These are phyloP conservation scores for Cryomyces antarcticus DNA, from an alignment of 495 filamentous ascomycete species.

Conservation along the genomic window DNA sequence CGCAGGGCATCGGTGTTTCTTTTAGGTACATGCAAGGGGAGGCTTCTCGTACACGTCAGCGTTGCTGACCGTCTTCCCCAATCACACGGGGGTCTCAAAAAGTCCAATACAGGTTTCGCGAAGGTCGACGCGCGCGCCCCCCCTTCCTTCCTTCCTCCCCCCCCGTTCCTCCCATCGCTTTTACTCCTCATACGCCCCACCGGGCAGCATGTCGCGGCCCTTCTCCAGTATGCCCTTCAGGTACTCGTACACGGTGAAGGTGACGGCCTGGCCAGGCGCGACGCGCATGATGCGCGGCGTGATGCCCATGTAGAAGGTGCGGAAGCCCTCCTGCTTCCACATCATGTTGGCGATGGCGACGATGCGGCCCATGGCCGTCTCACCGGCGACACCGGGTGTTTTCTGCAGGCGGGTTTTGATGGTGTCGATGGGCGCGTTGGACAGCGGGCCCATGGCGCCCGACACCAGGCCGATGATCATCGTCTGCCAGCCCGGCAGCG, in stretches of 20 bases:
- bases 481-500: conserved; percentile 72
- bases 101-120: no score
- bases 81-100: no score
- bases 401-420: conserved; percentile 96
- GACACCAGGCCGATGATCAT: conserved; percentile 75
- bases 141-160: no score
- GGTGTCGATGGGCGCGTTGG: conserved; percentile 95
- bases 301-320: conserved; percentile 98
- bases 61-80: no score
- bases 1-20: no score
- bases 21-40: no score
- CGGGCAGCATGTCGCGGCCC: conserved; percentile 42
- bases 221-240: conserved; percentile 67
- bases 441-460: conserved; percentile 86
- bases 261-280: conserved; percentile 92
- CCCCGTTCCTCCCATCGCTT: no score
- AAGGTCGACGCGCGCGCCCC: no score
- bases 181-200: conserved; percentile 60
- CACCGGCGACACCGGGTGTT: conserved; percentile 61
- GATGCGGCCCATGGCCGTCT: conserved; percentile 60
- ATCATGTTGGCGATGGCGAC: conserved; percentile 64
- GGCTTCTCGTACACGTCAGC: no score
- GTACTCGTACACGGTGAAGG: conserved; percentile 92
- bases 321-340: conserved; percentile 87
- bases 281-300: conserved; percentile 95